Evolutionary conservation across 1,139 yeast genomes (phyloP), one percentile per base, ranked within the genome.

Genomic region (Wickerhamomyces sp.): DNA sequence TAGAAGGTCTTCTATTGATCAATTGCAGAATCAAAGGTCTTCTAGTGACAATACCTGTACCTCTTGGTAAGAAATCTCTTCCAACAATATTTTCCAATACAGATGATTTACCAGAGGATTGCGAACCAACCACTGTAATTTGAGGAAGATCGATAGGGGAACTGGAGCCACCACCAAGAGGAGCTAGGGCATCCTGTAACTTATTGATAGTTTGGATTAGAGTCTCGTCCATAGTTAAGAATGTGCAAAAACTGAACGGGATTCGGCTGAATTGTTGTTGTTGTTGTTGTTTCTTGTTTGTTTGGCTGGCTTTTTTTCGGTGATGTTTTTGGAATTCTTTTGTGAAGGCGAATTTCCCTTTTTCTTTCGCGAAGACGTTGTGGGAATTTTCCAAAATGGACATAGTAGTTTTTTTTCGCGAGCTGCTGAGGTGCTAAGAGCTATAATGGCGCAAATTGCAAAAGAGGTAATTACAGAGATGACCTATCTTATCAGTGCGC

Each of bases 111-210:
- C 97, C 98, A 55, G 93, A 81, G 37, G 96, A 87, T 66, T 91
- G 98, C 2, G 96, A 89, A 39, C 98, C 97, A 37, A 91, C 96
- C 34, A 91, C 98, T 5, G 97, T 90, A 60, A 91, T 91, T 67
- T 91, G 97, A 27, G 98, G 98, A 58, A 91, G 75, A 68, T 93
- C 99, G 47, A 85, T 87, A 10, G 94, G 93, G 1, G 91, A 83
- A 36, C 81, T 72, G 14, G 89, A 82, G 10, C 94, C 93, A 30
- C 88, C 91, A 42, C 98, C 96, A 48, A 93, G 72, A 18, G 97
- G 95, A 7, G 97, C 96, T 64, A 91, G 76, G 8, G 98, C 99
- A 63, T 84, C 95, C 67, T 89, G 96, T 52, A 89, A 75, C 67
- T 89, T 88, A 73, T 93, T 93, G 68, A 93, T 94, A 37, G 96